A percentile compares a stretch with the other conserved stretches of the same genome.
phyloP scores from a whole-genome alignment of 225 moss, liverwort and hornwort species.

The Sphagnum tenellum region DNA sequence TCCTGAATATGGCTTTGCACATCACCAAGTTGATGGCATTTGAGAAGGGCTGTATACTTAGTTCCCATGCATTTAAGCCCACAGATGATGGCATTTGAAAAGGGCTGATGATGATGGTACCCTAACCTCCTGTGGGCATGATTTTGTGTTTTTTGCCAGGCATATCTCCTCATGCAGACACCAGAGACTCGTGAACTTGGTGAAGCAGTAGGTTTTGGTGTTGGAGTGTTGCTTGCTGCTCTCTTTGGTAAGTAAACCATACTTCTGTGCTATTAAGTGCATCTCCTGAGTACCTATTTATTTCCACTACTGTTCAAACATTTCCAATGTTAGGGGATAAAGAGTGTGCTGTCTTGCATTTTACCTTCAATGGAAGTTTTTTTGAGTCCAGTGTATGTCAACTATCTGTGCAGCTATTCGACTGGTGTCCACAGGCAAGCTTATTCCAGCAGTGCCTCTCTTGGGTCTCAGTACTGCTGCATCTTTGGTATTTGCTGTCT shows the following conservation, averaged over 20 bases:
- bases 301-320: neutral
- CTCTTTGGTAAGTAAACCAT: constrained; percentile 43
- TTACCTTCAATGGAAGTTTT: neutral
- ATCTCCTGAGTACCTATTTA: no score
- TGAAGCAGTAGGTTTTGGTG: constrained; percentile 63
- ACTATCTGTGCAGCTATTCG: constrained; percentile 40
- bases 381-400: neutral
- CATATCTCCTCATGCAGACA: constrained; percentile 66
- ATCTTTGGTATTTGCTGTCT: constrained; percentile 56
- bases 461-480: constrained; percentile 56
- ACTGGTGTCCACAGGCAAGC: constrained; percentile 57
- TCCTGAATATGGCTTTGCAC: no score
- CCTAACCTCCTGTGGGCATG: no score
- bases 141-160: constrained; percentile 16
- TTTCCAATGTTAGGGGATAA: neutral
- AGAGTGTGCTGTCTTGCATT: neutral
- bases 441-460: constrained; percentile 54
- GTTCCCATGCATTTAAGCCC: no score
- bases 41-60: no score
- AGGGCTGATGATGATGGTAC: no score
- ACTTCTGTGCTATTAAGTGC: neutral
- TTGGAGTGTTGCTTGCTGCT: constrained; percentile 56
- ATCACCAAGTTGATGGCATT: no score
- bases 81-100: no score
- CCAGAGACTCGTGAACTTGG: constrained; percentile 71